Percentiles rank a stretch among this genome's conserved stretches.
Conservation (phyloP, 768 basidiomycete genomes). For the Rhizopogon rudus region DNA sequence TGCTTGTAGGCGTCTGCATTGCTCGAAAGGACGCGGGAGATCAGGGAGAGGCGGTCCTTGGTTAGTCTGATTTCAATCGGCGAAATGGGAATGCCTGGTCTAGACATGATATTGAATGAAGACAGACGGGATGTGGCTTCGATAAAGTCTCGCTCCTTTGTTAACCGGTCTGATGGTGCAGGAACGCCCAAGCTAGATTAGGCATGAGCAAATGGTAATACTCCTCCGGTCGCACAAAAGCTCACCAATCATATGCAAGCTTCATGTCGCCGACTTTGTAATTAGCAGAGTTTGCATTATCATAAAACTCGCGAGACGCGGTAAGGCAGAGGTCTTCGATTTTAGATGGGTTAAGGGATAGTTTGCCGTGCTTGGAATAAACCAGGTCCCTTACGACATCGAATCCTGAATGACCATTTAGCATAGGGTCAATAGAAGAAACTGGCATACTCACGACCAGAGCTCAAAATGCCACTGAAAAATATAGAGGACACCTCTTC, state of each 20-base stretch:
- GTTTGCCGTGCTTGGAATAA: conserved; percentile 36
- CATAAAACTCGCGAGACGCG: conserved; percentile 87
- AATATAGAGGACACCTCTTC: conserved; percentile 81
- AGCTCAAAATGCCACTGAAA: conserved; percentile 79
- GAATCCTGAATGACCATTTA: conserved; percentile 43
- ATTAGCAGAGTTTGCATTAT: conserved; percentile 90
- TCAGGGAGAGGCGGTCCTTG: conserved; percentile 82
- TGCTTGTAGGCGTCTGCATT: conserved; percentile 89
- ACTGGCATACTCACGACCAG: conserved; percentile 67
- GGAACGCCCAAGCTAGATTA: conserved; percentile 70
- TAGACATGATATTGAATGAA: conserved; percentile 83
- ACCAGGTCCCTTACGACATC: conserved; percentile 63
- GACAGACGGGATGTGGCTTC: conserved; percentile 94
- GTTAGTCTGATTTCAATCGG: conserved; percentile 93
- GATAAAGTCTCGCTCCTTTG: conserved; percentile 84
- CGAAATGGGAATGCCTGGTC: conserved; percentile 71
- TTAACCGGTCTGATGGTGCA: conserved; percentile 52
- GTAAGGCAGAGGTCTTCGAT: conserved; percentile 79
- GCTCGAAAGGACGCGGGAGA: conserved; percentile 80
- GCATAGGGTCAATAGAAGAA: background rate
- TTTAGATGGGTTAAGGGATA: conserved; percentile 42
- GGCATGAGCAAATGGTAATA: conserved; percentile 4
- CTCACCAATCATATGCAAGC: conserved; percentile 90
- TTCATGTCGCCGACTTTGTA: conserved; percentile 95
- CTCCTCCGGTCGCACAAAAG: conserved; percentile 2